Percentiles rank a stretch among this genome's conserved stretches.
Evolutionary conservation across 129 eudicot genomes (phyloP).

Genomic region (sunflower (Helianthus annuus)): HanXRQr2.0-SUNRISE NC_035448.2:189469885-189470384

Average conservation of each 20-base stretch:
- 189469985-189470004: slow-evolving; percentile 55
- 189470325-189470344: too few species aligned
- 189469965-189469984: slow-evolving; percentile 46
- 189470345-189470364: too few species aligned
- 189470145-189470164: background rate
- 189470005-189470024: slow-evolving; percentile 73
- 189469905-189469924: slow-evolving; percentile 61
- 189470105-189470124: background rate
- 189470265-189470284: too few species aligned
- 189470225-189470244: too few species aligned
- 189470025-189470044: slow-evolving; percentile 40
- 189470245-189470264: too few species aligned
- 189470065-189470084: slow-evolving; percentile 37
- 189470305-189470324: too few species aligned
- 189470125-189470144: background rate
- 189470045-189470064: slow-evolving; percentile 43
- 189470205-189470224: background rate
- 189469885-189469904: slow-evolving; percentile 51
- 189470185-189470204: background rate
- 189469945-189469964: slow-evolving; percentile 17
- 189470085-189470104: background rate
- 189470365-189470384: too few species aligned
- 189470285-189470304: too few species aligned
- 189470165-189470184: background rate
- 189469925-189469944: slow-evolving; percentile 58